These are phyloP conservation scores for Colletotrichum magnum DNA, from an alignment of 2,329 filamentous ascomycete genomes.

Conservation along the genomic window DNA sequence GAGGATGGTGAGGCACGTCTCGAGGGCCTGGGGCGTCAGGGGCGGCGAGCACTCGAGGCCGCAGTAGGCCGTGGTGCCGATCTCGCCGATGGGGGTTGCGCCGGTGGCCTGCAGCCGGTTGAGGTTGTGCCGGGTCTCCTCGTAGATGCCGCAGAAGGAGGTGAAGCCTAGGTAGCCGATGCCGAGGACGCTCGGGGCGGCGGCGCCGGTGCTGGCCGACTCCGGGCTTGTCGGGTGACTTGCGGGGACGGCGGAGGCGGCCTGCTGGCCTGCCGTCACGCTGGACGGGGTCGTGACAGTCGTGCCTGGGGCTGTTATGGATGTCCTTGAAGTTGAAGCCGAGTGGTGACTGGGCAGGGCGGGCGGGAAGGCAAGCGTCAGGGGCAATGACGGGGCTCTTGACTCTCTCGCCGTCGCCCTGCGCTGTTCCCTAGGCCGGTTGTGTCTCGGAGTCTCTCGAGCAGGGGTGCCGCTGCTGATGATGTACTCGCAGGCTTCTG, in stretches of 20 bases:
- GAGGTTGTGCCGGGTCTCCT: conserved; percentile 57
- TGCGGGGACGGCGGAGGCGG: conserved; percentile 7
- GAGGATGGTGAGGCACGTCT: conserved; percentile 56
- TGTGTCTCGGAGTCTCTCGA: conserved; percentile 8
- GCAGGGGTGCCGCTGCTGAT: conserved; percentile 37
- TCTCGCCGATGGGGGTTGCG: conserved; percentile 24
- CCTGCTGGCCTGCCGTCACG: conserved; percentile 37
- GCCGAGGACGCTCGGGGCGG: conserved; percentile 33
- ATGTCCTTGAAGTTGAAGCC: background rate
- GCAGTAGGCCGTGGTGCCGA: conserved; percentile 21
- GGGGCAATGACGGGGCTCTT: conserved; percentile 12
- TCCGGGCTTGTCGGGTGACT: conserved; percentile 37
- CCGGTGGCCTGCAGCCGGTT: conserved; percentile 48
- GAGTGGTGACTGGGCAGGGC: background rate
- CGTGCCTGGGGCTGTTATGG: conserved; percentile 11
- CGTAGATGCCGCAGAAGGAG: conserved; percentile 58
- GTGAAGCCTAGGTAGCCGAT: conserved; percentile 62
- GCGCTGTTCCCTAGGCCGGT: conserved; percentile 15
- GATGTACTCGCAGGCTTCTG: conserved; percentile 54
- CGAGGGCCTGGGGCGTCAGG: conserved; percentile 43
- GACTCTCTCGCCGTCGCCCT: conserved; percentile 12
- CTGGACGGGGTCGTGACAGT: conserved; percentile 8
- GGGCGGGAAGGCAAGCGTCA: conserved; percentile 1
- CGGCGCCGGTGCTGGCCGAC: conserved; percentile 18
- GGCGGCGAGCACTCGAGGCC: conserved; percentile 31